Percentiles rank a stretch among this genome's conserved stretches.
phyloP scores from a whole-genome alignment of 2,329 filamentous ascomycete genomes.

The Didymella sp. region DNA sequence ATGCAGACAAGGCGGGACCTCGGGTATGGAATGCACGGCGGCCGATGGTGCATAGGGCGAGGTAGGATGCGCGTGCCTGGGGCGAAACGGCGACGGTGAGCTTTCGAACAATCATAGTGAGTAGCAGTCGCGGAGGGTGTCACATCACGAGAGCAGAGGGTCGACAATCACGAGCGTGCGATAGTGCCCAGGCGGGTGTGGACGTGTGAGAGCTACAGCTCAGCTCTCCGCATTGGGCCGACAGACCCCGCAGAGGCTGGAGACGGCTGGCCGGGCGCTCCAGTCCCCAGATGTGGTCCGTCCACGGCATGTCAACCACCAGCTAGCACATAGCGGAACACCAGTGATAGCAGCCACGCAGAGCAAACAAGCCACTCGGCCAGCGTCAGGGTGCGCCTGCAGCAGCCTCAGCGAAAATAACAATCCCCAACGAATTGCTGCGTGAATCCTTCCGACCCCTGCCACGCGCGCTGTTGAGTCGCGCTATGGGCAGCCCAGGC shows the following conservation, averaged over 20 bases:
- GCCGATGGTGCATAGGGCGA: conserved; percentile 43
- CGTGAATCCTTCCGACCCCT: conserved; percentile 29
- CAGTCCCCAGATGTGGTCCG: conserved; percentile 16
- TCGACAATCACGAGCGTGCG: conserved; percentile 21
- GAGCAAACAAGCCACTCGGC: conserved; percentile 1
- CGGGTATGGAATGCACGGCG: conserved; percentile 46
- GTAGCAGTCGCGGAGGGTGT: conserved; percentile 15
- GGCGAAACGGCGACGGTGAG: conserved; percentile 44
- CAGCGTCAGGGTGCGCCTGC: conserved; percentile 2
- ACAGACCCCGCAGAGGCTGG: conserved; percentile 14
- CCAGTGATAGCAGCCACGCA: conserved; percentile 10
- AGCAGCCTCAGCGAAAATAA: conserved; percentile 5
- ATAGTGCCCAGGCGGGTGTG: conserved; percentile 12
- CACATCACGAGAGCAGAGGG: conserved; percentile 26
- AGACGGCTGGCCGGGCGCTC: too few relatives aligned
- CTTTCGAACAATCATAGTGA: conserved; percentile 34
- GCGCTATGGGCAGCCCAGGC: conserved; percentile 21
- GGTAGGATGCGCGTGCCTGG: conserved; percentile 52
- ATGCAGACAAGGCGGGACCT: conserved; percentile 53
- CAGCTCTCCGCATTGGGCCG: conserved; percentile 36
- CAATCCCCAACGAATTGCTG: conserved; percentile 23
- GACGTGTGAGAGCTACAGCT: conserved; percentile 29
- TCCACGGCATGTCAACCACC: neutral
- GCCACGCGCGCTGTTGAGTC: conserved; percentile 30
- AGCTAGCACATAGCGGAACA: conserved; percentile 2